These are phyloP conservation scores for Sistotremastrum suecicum DNA, from an alignment of 768 basidiomycete species.

Conservation along the genomic window DNA sequence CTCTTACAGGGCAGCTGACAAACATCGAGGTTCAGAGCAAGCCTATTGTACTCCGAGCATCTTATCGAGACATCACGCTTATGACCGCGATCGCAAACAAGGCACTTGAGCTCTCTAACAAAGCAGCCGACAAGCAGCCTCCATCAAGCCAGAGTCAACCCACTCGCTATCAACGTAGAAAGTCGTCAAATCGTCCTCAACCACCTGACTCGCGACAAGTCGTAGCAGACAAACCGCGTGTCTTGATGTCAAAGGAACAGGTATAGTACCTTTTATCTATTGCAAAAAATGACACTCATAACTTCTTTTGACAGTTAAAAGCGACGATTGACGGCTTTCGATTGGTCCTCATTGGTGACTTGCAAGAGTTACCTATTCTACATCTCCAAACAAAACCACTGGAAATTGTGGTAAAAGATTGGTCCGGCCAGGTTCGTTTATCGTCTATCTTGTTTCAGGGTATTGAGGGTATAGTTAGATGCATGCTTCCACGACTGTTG, in stretches of 20 bases:
- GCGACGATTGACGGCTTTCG: conserved; percentile 85
- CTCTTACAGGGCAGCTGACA: conserved; percentile 54
- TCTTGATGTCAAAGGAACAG: conserved; percentile 70
- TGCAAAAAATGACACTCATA: conserved; percentile 1
- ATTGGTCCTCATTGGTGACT: conserved; percentile 84
- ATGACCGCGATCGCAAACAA: conserved; percentile 80
- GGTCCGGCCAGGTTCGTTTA: conserved; percentile 72
- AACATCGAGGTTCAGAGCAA: conserved; percentile 72
- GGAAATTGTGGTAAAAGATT: conserved; percentile 71
- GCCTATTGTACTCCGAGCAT: conserved; percentile 86
- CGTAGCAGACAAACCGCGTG: conserved; percentile 20
- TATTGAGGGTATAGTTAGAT: conserved; percentile 32
- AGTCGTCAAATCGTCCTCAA: not conserved
- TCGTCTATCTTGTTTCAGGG: not conserved
- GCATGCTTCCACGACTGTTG: conserved; percentile 68
- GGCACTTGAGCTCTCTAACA: conserved; percentile 63
- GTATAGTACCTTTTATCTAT: conserved; percentile 24
- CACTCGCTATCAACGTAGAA: conserved; percentile 4
- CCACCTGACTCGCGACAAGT: not conserved
- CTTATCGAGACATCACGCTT: conserved; percentile 84
- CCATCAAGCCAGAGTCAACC: conserved; percentile 5
- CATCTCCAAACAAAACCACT: conserved; percentile 83
- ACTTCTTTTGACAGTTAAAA: conserved; percentile 41
- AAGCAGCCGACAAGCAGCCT: conserved; percentile 19
- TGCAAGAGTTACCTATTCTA: conserved; percentile 89